Conservation (phyloP, 257 asterid genomes). For the Forsythia viridissima region DNA sequence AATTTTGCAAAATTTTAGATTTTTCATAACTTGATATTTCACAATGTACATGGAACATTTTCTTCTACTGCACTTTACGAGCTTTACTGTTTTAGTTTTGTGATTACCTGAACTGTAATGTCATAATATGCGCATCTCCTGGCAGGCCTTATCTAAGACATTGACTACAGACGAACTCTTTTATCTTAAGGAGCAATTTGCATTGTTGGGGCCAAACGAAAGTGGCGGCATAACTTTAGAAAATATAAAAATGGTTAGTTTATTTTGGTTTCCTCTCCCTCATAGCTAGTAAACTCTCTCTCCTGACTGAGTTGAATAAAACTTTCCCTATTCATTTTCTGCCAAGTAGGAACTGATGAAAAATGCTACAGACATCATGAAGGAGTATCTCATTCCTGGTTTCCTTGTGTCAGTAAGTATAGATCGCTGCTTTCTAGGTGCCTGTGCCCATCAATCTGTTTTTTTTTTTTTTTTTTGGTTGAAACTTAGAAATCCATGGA, state of each 20-base stretch:
- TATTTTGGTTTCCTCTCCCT: background rate
- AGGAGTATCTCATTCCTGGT: slow-evolving; percentile 54
- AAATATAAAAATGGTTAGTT: slow-evolving; percentile 32
- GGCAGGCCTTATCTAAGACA: slow-evolving; percentile 43
- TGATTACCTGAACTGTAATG: background rate
- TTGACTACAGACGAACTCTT: slow-evolving; percentile 29
- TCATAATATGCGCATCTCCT: background rate
- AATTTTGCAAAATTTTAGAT: background rate
- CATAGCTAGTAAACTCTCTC: background rate
- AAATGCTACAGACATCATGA: slow-evolving; percentile 51
- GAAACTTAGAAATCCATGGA: slow-evolving; percentile 3
- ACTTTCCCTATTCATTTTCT: slow-evolving; percentile 3
- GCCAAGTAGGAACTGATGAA: slow-evolving; percentile 49
- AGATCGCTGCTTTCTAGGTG: background rate
- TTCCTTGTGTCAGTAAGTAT: slow-evolving; percentile 55
- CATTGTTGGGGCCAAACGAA: slow-evolving; percentile 32
- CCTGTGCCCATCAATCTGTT: background rate
- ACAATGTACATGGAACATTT: background rate
- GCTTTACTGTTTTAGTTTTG: background rate
- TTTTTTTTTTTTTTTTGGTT: background rate
- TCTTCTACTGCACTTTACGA: background rate
- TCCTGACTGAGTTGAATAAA: background rate
- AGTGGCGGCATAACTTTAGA: slow-evolving; percentile 39
- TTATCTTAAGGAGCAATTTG: slow-evolving; percentile 35
- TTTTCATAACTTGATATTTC: background rate